Evolutionary conservation across 176 grass and related monocot species (phyloP), one percentile per base, ranked within the genome.

Genomic region (Neostapfia colusana): DNA sequence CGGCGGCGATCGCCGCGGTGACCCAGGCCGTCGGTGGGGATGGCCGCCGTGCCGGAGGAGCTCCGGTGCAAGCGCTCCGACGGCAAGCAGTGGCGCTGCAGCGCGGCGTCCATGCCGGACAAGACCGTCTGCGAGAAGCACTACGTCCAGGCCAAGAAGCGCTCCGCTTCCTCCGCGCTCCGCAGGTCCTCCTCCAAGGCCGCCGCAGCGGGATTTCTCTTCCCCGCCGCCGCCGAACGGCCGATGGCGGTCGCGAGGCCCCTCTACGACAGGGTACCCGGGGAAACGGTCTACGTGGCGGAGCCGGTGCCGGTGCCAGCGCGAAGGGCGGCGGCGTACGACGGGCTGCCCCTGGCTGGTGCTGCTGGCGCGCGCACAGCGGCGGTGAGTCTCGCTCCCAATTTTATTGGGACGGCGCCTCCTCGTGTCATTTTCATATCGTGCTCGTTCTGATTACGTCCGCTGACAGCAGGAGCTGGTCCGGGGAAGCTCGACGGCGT

Each of bases 71-170:
- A 95, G 85, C 87, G 95, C 67, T 99, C 95, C 26, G 95, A 99
- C 75, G 95, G 95, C 40, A 99, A 99, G 89, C 95, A 99, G 89
- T 99, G 95, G 95, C 85, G 95, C 34, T 99, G 95, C 89, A 92
- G 85, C 76, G 95, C 91, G 3, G 69, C 82, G 20, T 94, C 95
- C 64, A 92, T 99, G 91, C 91, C 91, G 45, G 95, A 88, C 79
- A 98, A 98, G 85, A 99, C 95, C 20, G 95, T 99, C 57, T 99
- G 91, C 62, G 82, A 99, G 82, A 99, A 99, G 87, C 95, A 99
- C 75, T 99, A 95, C 82, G 85, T 99, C 74, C 95, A 99, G 87
- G 89, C 95, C 44, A 99, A 99, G 89, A 94, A 83, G 80, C 85
- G 95, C 72, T 90, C 95, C 70, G 95, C 95, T 18, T 92, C 90